Conservation (phyloP, 192 early-diverging fungal species). For the Martensiomyces pterosporus region DNA sequence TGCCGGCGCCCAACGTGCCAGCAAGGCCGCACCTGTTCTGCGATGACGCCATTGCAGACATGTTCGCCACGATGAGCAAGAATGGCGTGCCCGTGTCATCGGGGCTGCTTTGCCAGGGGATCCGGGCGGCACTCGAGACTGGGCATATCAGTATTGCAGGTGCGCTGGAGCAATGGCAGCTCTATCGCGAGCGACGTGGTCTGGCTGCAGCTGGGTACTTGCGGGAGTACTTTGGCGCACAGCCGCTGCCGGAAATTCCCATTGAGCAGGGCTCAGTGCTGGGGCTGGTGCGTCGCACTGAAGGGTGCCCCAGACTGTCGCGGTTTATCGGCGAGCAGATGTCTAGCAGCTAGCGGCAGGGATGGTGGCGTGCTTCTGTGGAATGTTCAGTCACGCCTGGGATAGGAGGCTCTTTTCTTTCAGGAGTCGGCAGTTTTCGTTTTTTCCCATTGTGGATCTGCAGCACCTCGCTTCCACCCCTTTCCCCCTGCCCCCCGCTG, state of each 20-base stretch:
- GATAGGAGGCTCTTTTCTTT: background rate
- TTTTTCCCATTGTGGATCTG: too few relatives aligned
- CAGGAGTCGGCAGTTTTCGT: background rate
- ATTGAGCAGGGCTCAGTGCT: conserved; percentile 17
- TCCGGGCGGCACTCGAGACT: conserved; percentile 31
- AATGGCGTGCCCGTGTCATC: conserved; percentile 28
- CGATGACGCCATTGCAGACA: conserved; percentile 24
- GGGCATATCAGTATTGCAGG: conserved; percentile 32
- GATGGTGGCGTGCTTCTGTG: too few relatives aligned
- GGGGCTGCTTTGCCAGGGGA: conserved; percentile 38
- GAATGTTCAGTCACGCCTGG: too few relatives aligned
- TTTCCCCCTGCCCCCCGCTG: too few relatives aligned
- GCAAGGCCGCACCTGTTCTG: conserved; percentile 10
- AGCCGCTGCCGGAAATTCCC: conserved; percentile 29
- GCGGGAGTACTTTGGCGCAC: conserved; percentile 24
- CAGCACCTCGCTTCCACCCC: too few relatives aligned
- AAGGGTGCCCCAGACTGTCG: conserved; percentile 23
- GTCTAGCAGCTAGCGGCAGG: too few relatives aligned
- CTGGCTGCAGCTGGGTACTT: conserved; percentile 25
- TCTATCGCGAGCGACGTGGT: conserved; percentile 38
- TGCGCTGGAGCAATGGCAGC: conserved; percentile 47
- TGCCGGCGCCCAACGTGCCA: background rate
- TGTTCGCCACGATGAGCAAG: conserved; percentile 38
- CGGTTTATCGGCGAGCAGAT: conserved; percentile 11
- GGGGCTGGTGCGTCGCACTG: conserved; percentile 14